Conservation (phyloP, 768 basidiomycete genomes). For the Plicaturopsis crispa region DNA sequence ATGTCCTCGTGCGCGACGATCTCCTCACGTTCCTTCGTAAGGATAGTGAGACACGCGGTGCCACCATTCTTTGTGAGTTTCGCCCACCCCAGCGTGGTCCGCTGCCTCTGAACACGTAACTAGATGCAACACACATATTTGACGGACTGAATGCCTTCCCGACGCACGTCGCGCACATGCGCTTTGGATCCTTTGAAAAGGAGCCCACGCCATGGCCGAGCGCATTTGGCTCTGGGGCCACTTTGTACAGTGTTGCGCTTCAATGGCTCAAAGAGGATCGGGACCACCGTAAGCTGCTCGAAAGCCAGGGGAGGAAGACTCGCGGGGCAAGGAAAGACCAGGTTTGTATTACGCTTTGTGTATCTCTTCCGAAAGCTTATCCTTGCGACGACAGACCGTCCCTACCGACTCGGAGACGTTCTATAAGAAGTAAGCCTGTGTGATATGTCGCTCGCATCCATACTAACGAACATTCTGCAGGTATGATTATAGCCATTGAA, state of each 20-base stretch:
- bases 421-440: constrained; percentile 62
- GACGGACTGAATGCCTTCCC: constrained; percentile 90
- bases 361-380: constrained; percentile 1
- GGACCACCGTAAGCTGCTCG: constrained; percentile 49
- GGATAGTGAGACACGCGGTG: constrained; percentile 72
- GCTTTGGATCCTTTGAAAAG: constrained; percentile 67
- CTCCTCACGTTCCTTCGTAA: constrained; percentile 81
- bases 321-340: constrained; percentile 54
- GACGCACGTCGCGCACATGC: constrained; percentile 89
- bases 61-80: constrained; percentile 78
- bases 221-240: constrained; percentile 16
- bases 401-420: constrained; percentile 79
- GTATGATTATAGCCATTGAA: constrained; percentile 39
- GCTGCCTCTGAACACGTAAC: too few species aligned
- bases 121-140: constrained; percentile 96
- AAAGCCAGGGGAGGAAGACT: constrained; percentile 48
- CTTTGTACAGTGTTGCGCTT: constrained; percentile 69
- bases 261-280: constrained; percentile 87
- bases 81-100: too few species aligned
- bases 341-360: constrained; percentile 24
- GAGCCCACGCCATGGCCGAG: constrained; percentile 65
- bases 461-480: constrained; percentile 19
- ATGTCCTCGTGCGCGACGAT: constrained; percentile 89
- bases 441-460: background rate
- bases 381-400: constrained; percentile 31